A percentile compares a stretch with the other conserved stretches of the same genome.
phyloP scores from a whole-genome alignment of 345 rosid species.

The Melaleuca quinquenervia region DNA sequence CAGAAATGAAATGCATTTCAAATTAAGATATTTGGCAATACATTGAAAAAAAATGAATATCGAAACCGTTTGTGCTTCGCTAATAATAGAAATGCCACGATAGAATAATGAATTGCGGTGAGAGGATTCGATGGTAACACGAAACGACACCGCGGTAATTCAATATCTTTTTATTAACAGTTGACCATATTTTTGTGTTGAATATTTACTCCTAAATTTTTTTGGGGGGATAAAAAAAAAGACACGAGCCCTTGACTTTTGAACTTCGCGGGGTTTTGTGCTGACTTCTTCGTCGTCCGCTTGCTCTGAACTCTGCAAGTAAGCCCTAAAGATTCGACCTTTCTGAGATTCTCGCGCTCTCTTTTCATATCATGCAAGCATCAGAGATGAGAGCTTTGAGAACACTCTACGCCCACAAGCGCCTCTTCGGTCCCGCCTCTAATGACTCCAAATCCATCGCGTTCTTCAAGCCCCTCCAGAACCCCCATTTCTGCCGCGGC shows the following conservation, averaged over 20 bases:
- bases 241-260: background rate
- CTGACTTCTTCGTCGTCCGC: background rate
- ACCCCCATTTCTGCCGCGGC: background rate
- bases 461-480: background rate
- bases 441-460: background rate
- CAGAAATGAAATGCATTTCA: too few species aligned
- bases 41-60: too few species aligned
- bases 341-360: background rate
- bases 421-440: background rate
- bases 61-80: too few species aligned
- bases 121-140: too few species aligned
- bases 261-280: background rate
- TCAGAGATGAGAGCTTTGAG: slow-evolving; percentile 3
- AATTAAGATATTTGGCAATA: too few species aligned
- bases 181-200: too few species aligned
- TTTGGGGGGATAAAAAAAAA: too few species aligned
- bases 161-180: too few species aligned
- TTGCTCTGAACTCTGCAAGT: background rate
- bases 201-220: too few species aligned
- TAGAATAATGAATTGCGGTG: too few species aligned
- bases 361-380: background rate
- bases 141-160: too few species aligned
- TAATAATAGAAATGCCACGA: too few species aligned
- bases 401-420: background rate
- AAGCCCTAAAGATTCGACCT: background rate